Base-by-base conservation (phyloP, 495 filamentous ascomycete genomes). In the Viridothelium virens region DNA sequence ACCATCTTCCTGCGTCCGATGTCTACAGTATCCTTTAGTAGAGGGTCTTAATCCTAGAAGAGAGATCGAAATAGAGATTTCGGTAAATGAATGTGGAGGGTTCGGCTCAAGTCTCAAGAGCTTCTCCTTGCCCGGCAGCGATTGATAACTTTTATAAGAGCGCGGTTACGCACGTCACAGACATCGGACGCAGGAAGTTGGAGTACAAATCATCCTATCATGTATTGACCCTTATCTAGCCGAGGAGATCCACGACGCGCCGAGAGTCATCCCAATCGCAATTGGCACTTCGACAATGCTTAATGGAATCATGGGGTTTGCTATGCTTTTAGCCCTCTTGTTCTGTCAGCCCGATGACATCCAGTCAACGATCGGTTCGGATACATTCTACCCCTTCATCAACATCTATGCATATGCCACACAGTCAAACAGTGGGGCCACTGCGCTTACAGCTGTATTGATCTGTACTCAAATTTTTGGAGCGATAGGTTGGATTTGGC, bases 231-330 rank as follows among this genome's bases (percentile, higher is more conserved):
- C 66, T 18, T 65, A 71, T 63, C 69, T 75, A 68, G 69, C 74
- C 4, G 74, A 76, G 61, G 73, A 76, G 59, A 68, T 70, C 39
- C 62, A 65, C 31, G 69, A 75, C 48, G 71, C 74, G 3, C 70
- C 74, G 0, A 56, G 41, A 5, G 69, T 65, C 0, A 50, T 77
- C 3, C 75, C 75, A 0, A 56, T 63, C 14, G 66, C 68, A 6
- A 73, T 77, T 53, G 44, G 74, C 5, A 62, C 63, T 63, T 65
- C 70, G 0, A 56, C 67, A 5, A 34, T 66, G 4, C 31, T 65
- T 36, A 77, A 75, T 64, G 69, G 66, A 25, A 38, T 66, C n/a
- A 10, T 74, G 12, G 70, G 66, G 34, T 70, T 73, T 46, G 31
- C 70, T 2, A 73, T 74, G 70, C 37, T 73, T 33, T 63, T 75